Evolutionary conservation across 305 asterid genomes (phyloP), one percentile per base, ranked within the genome.

Genomic region (Plantago rigida): DNA sequence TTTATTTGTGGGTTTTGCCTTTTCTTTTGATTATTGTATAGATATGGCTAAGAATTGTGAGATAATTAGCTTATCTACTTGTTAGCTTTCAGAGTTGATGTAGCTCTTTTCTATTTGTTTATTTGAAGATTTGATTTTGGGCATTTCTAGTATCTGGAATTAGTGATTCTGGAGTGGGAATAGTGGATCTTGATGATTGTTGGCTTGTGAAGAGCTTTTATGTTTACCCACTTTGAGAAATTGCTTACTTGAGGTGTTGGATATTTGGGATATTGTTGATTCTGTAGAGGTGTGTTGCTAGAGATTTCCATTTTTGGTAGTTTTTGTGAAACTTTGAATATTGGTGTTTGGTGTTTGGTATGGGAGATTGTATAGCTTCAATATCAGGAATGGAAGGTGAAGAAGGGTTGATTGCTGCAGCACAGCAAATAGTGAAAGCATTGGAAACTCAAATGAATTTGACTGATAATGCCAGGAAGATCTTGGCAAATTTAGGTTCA

Each of bases 401-500:
- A 62, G 94, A 83, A 58, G 82, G 71, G 24, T 67, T 87, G 68
- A 84, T 91, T 66, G 87, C 82, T 72, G 92, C 94, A 2, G 89
- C 75, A 7, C 83, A 71, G 76, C 73, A 66, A 15, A 79, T 91
- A 46, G 68, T 83, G 64, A 82, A 74, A 66, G 85, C 89, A 12
- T 71, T 84, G 65, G 88, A 73, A 65, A 48, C 72, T n/a, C 78
- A 77, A 42, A 76, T 70, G 76, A 71, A 75, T 69, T 78, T 86
- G 48, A 78, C 84, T 0, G 75, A 65, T 72, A 82, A 73, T 29
- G 81, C 83, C 48, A 70, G 83, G 77, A 82, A 75, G 53, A 72
- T 84, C 50, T 60, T 91, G 69, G 89, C 88, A n/a, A 82, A 82
- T 84, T 82, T 91, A 31, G 94, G 95, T 17, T 63, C 80, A 3